Evolutionary conservation across 495 filamentous ascomycete genomes (phyloP), one percentile per base, ranked within the genome.

Genomic region (Lentithecium fluviatile): DNA sequence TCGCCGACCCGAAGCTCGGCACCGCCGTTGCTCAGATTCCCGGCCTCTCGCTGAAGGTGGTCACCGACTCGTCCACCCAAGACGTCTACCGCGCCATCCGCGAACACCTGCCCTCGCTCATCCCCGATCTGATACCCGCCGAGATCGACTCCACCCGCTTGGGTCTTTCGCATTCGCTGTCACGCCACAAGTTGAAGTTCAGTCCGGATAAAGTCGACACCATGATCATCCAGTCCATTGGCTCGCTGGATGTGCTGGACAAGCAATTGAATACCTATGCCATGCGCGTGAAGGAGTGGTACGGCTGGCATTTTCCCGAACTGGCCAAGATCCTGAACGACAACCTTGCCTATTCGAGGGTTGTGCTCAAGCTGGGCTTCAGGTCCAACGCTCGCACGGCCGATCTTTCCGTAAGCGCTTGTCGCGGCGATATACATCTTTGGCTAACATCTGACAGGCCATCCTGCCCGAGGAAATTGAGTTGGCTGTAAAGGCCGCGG

Each of bases 281-380:
- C 66, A 99, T 99, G 94, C 81, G 94, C 71, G 91, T 97, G 51
- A 97, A 96, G 84, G 94, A 99, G 76, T 99, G 94, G 94, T 99
- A 99, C 69, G 94, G 94, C 57, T 99, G 94, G 94, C 95, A 97
- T 77, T 99, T 97, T 79, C 94, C 94, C 21, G 94, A 99, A 77
- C 82, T 99, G 82, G 91, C 88, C 60, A 88, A 89, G 73, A 97
- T 97, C 71, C 82, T 99, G 64, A 95, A 96, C 73, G 94, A 99
- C 82, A 99, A 99, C 76, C 77, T 97, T 52, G 95, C 95, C 57
- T 97, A 97, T 70, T 82, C 94, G 54, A 83, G 84, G 49, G 83
- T 97, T 49, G 91, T 97, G 58, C 77, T 93, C 53, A 82, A 83
- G 65, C 88, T 96, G 82, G 94, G 94, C 63, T 88, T 95, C 83